A percentile compares a stretch with the other conserved stretches of the same genome.
These are phyloP conservation scores for Pleurotus djamor DNA, from an alignment of 768 basidiomycete species.

Conservation along the genomic window DNA sequence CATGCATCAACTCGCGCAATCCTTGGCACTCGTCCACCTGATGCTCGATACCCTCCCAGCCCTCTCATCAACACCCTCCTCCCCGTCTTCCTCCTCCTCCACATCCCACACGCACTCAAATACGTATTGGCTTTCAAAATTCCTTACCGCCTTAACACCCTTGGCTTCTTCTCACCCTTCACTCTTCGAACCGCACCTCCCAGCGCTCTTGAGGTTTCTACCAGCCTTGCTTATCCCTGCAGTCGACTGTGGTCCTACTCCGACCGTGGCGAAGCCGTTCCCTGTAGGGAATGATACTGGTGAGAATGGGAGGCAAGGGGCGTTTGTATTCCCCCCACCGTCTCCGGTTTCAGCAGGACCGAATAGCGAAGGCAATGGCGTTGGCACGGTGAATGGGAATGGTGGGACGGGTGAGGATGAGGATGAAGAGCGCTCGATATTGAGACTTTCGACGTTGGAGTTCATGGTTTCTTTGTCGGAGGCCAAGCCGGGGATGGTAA, in stretches of 20 bases:
- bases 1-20: slow-evolving; percentile 56
- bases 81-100: slow-evolving; percentile 19
- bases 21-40: slow-evolving; percentile 57
- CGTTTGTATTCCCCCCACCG: slow-evolving; percentile 38
- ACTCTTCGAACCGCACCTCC: slow-evolving; percentile 75
- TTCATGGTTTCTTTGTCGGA: slow-evolving; percentile 81
- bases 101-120: slow-evolving; percentile 19
- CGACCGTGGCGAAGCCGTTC: slow-evolving; percentile 45
- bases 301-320: slow-evolving; percentile 23
- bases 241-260: slow-evolving; percentile 48
- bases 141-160: slow-evolving; percentile 68
- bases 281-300: slow-evolving; percentile 22
- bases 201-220: slow-evolving; percentile 65
- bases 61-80: slow-evolving; percentile 37
- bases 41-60: slow-evolving; percentile 75
- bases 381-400: slow-evolving; percentile 25
- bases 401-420: slow-evolving; percentile 32
- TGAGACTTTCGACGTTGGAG: slow-evolving; percentile 47
- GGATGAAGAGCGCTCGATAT: slow-evolving; percentile 17
- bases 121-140: slow-evolving; percentile 54
- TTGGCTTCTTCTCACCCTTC: slow-evolving; percentile 64
- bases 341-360: too few species aligned
- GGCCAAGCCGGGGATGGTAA: slow-evolving; percentile 67
- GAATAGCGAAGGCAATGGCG: slow-evolving; percentile 14
- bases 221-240: slow-evolving; percentile 67